A percentile compares a stretch with the other conserved stretches of the same genome.
These are phyloP conservation scores for Casaregolazyma suthepensis DNA, from an alignment of 1,139 yeast species.

Conservation along the genomic window DNA sequence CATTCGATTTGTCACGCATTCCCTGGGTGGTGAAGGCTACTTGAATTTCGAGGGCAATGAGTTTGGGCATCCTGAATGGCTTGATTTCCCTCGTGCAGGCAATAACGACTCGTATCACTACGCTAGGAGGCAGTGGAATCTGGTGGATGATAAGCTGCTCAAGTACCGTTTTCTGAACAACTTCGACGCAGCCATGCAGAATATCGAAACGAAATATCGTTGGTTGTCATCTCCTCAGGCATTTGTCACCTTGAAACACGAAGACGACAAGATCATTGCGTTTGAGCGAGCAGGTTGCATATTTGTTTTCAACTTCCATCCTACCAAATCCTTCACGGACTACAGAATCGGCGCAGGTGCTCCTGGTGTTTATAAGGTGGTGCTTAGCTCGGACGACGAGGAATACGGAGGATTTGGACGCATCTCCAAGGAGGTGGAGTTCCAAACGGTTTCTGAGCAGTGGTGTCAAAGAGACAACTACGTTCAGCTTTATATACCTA, in stretches of 20 bases:
- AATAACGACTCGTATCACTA: slow-evolving; percentile 86
- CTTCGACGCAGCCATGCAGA: slow-evolving; percentile 83
- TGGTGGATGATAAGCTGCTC: slow-evolving; percentile 70
- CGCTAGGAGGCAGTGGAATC: slow-evolving; percentile 90
- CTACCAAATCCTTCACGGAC: slow-evolving; percentile 73
- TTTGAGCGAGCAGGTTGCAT: slow-evolving; percentile 83
- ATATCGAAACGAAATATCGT: slow-evolving; percentile 58
- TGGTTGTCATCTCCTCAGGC: slow-evolving; percentile 78
- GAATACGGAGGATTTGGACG: slow-evolving; percentile 80
- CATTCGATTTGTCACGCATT: slow-evolving; percentile 78
- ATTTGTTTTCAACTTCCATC: slow-evolving; percentile 86
- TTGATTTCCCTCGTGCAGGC: slow-evolving; percentile 91
- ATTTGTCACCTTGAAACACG: slow-evolving; percentile 81
- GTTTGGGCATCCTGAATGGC: slow-evolving; percentile 99
- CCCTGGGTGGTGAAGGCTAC: slow-evolving; percentile 94
- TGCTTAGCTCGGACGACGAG: slow-evolving; percentile 65
- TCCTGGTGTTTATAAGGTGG: slow-evolving; percentile 70
- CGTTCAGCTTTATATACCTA: slow-evolving; percentile 77
- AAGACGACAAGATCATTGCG: slow-evolving; percentile 78
- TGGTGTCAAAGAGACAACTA: slow-evolving; percentile 82
- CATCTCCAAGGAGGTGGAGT: slow-evolving; percentile 45
- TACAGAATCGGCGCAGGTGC: slow-evolving; percentile 82
- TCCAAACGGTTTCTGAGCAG: slow-evolving; percentile 57
- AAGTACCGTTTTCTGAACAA: slow-evolving; percentile 71
- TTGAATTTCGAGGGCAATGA: slow-evolving; percentile 96